Evolutionary conservation across 805 yeast species (phyloP), one percentile per base, ranked within the genome.

Genomic region (Jamesozyma rosinii): DNA sequence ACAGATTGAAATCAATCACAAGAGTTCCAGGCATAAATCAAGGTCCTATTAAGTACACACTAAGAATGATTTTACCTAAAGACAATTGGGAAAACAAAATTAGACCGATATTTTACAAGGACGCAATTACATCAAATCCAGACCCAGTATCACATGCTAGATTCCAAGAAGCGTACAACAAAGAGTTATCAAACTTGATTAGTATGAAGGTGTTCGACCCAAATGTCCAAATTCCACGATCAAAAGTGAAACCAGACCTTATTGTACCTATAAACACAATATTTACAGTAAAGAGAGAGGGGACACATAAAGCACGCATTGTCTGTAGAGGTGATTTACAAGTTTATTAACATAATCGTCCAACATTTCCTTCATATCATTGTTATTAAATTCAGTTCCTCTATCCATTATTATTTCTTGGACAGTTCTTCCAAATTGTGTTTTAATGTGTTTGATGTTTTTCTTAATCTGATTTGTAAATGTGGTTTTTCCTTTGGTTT

Each of bases 381-480:
- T 10, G 30, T 43, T 45, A 5, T 18, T 40, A 27, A 47, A 44
- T 26, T 44, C 50, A 5, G 45, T 24, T 8, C 50, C 50, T 34
- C 41, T 18, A 24, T 44, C 50, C 11, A 26, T 15, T 4, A 39
- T 40, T 5, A 47, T 3, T 40, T 44, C 46, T 35, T 44, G 22
- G 1, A 44, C 38, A 1, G 13, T 37, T 30, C 41, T 31, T 15
- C 24, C 36, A 24, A 37, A 44, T 31, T 44, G 48, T 17, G 14
- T 42, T 24, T 37, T 30, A 4, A 42, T 42, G 1, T 3, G 2
- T 3, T 29, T 34, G 2, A 44, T 44, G 15, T 47, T 39, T 10
- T 32, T 42, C 5, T 21, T 33, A 3, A 42, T 32, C 33, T 45
- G 45, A 1, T 11, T 11, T n/a, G 15, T 20, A 5, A 45, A 36